phyloP scores from a whole-genome alignment of 352 stramenopile species.

The Paralagenidium karlingii region DNA sequence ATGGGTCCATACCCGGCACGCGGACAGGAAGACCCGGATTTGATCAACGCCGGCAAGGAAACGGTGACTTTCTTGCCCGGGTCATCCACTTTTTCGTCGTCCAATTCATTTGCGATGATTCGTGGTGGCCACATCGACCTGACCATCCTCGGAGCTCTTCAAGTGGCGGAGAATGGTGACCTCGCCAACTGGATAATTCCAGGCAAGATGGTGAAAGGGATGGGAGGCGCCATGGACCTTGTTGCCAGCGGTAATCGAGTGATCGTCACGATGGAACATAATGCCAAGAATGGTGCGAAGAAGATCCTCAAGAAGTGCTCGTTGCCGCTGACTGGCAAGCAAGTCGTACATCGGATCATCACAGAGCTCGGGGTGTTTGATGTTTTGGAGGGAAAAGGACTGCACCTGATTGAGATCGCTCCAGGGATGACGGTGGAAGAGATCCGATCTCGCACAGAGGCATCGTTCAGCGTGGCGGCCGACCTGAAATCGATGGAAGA shows the following conservation, averaged over 20 bases:
- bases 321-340: conserved; percentile 90
- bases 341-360: conserved; percentile 89
- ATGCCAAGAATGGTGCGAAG: conserved; percentile 85
- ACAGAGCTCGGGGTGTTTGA: conserved; percentile 87
- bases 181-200: conserved; percentile 95
- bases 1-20: conserved; percentile 88
- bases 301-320: conserved; percentile 93
- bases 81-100: conserved; percentile 91
- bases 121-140: conserved; percentile 92
- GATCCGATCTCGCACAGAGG: conserved; percentile 64
- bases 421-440: conserved; percentile 71
- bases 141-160: conserved; percentile 92
- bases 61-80: conserved; percentile 89
- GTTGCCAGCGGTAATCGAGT: conserved; percentile 88
- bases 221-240: conserved; percentile 97
- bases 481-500: conserved; percentile 55
- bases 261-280: conserved; percentile 97
- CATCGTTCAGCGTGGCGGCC: conserved; percentile 49
- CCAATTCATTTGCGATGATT: conserved; percentile 96
- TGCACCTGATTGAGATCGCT: conserved; percentile 87
- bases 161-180: conserved; percentile 90
- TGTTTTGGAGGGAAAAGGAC: conserved; percentile 34
- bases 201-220: conserved; percentile 95
- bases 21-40: conserved; percentile 85
- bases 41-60: conserved; percentile 97